These are phyloP conservation scores for Blastobotrys persicus DNA, from an alignment of 1,139 yeast species.

Conservation along the genomic window DNA sequence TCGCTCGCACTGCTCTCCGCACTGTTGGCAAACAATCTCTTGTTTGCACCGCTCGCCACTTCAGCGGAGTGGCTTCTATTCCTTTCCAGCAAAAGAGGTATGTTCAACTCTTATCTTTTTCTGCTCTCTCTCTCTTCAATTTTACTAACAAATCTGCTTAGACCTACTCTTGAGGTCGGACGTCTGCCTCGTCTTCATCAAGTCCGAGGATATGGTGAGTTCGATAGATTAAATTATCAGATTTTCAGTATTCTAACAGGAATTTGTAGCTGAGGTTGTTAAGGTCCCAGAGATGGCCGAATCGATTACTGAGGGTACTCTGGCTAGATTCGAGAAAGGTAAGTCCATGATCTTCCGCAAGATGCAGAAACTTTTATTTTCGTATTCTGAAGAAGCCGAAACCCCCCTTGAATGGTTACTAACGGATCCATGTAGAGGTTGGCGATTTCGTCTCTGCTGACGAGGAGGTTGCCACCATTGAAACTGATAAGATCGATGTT, in stretches of 20 bases:
- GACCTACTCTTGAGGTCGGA: conserved; percentile 3
- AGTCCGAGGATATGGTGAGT: conserved; percentile 6
- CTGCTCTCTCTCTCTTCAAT: too few species aligned
- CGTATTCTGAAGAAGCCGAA: too few species aligned
- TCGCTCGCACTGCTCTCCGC: conserved; percentile 2
- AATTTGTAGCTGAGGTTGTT: conserved; percentile 42
- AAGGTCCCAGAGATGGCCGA: conserved; percentile 99
- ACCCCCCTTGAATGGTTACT: not conserved
- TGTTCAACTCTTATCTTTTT: not conserved
- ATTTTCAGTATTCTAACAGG: too few species aligned
- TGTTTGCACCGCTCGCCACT: conserved; percentile 2
- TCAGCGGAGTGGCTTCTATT: not conserved
- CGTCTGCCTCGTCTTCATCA: conserved; percentile 8
- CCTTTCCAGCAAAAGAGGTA: conserved; percentile 5
- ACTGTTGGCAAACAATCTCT: conserved; percentile 4
- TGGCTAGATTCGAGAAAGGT: conserved; percentile 62
- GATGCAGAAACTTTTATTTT: too few species aligned
- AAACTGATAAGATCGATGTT: conserved; percentile 96
- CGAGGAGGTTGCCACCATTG: conserved; percentile 94
- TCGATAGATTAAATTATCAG: not conserved
- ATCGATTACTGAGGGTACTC: conserved; percentile 95
- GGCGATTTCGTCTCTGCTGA: conserved; percentile 89
- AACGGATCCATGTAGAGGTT: conserved; percentile 50
- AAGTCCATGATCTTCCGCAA: too few species aligned
- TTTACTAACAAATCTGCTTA: not conserved